These are phyloP conservation scores for Anthoceros angustus DNA, from an alignment of 225 moss, liverwort and hornwort genomes.

Conservation along the genomic window DNA sequence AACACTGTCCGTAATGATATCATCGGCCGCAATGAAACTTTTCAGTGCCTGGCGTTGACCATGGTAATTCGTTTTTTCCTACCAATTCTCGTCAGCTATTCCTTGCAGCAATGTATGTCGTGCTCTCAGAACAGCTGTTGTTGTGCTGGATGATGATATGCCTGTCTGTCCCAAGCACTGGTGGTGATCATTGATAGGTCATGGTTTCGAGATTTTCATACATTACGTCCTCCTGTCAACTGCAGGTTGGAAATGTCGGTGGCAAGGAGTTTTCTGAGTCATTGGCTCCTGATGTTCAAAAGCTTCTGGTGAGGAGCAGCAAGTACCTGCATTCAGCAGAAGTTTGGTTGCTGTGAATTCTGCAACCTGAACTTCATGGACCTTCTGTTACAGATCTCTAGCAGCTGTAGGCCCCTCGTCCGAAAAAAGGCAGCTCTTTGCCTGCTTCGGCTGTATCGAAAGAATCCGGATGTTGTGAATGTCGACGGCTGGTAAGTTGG, in stretches of 20 bases:
- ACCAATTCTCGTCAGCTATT: background rate
- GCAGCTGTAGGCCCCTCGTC: conserved; percentile 85
- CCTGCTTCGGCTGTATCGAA: conserved; percentile 77
- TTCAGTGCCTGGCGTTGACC: conserved; percentile 94
- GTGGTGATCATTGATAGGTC: background rate
- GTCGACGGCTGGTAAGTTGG: conserved; percentile 77
- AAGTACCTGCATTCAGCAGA: background rate
- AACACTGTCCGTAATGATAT: conserved; percentile 97
- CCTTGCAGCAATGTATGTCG: background rate
- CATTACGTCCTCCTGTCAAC: background rate
- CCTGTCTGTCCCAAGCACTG: background rate
- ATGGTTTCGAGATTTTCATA: background rate
- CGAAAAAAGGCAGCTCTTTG: conserved; percentile 96
- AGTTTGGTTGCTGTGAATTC: background rate
- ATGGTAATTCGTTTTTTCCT: conserved; percentile 38
- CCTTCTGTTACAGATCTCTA: conserved; percentile 44
- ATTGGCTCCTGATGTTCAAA: conserved; percentile 95
- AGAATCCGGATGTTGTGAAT: conserved; percentile 93
- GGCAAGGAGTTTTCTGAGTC: conserved; percentile 98
- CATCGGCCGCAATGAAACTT: conserved; percentile 94
- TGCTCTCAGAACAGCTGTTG: background rate
- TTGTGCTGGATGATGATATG: background rate
- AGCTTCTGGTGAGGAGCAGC: conserved; percentile 49
- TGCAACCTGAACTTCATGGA: background rate
- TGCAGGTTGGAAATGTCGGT: conserved; percentile 90